These are phyloP conservation scores for Beauveria brongniartii DNA, from an alignment of 2,329 filamentous ascomycete genomes.

Conservation along the genomic window DNA sequence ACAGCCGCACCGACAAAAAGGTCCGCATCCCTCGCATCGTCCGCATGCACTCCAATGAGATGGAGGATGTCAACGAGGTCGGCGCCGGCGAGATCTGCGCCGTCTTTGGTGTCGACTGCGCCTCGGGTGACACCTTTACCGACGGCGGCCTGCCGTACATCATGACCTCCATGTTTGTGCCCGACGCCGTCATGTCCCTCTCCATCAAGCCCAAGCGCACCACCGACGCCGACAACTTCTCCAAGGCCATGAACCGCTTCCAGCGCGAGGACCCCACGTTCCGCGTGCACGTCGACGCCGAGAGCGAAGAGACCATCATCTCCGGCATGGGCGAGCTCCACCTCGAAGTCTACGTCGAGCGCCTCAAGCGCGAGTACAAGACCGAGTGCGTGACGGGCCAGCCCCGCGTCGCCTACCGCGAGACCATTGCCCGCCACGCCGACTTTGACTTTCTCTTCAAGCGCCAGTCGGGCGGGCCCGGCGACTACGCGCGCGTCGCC, in stretches of 20 bases:
- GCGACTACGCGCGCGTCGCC: slow-evolving; percentile 88
- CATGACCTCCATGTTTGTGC: slow-evolving; percentile 98
- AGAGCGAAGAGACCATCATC: slow-evolving; percentile 95
- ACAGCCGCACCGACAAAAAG: slow-evolving; percentile 90
- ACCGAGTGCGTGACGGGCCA: slow-evolving; percentile 94
- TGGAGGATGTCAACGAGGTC: slow-evolving; percentile 92
- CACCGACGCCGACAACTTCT: slow-evolving; percentile 89
- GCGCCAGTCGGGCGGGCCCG: slow-evolving; percentile 91
- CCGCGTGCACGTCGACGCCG: slow-evolving; percentile 82
- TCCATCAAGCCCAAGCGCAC: slow-evolving; percentile 94
- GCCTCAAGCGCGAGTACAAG: slow-evolving; percentile 92
- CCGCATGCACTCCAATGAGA: slow-evolving; percentile 98
- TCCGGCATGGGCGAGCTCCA: slow-evolving; percentile 98
- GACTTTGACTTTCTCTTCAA: slow-evolving; percentile 90
- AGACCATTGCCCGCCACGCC: slow-evolving; percentile 74
- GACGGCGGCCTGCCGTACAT: slow-evolving; percentile 87
- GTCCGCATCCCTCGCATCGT: slow-evolving; percentile 95
- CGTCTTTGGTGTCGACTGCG: slow-evolving; percentile 95
- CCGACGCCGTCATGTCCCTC: slow-evolving; percentile 94
- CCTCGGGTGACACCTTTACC: slow-evolving; percentile 96
- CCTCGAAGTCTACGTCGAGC: slow-evolving; percentile 94
- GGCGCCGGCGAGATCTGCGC: slow-evolving; percentile 97
- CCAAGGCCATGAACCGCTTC: slow-evolving; percentile 97
- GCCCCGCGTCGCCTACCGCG: slow-evolving; percentile 92
- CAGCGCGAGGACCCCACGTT: slow-evolving; percentile 98